Percentiles rank a stretch among this genome's conserved stretches.
phyloP scores from a whole-genome alignment of 192 early-diverging fungal genomes.

The Rhizophagus clarus region DNA sequence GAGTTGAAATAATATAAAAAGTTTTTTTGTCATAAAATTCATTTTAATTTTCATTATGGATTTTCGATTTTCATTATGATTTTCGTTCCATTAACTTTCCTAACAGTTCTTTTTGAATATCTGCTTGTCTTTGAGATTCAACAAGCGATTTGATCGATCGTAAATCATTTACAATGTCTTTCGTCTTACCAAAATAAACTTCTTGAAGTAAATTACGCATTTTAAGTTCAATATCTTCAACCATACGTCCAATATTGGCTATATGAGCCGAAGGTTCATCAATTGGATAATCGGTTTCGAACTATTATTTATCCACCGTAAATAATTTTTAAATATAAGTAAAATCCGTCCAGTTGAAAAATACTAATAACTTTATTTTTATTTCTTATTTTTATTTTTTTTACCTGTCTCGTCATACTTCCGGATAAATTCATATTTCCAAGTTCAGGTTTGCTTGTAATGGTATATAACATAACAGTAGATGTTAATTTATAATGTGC shows the following conservation, averaged over 20 bases:
- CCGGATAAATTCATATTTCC: constrained; percentile 87
- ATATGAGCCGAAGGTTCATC: constrained; percentile 82
- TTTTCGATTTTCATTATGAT: background rate
- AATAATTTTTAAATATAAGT: background rate
- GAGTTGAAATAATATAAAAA: too few relatives aligned
- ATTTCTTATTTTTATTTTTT: background rate
- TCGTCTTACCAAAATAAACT: constrained; percentile 98
- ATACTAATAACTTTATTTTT: background rate
- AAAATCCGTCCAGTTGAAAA: background rate
- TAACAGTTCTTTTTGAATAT: constrained; percentile 79
- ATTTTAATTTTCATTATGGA: background rate
- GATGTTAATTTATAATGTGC: constrained; percentile 97
- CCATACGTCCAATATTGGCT: constrained; percentile 92
- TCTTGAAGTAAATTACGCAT: constrained; percentile 93
- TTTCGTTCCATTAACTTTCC: constrained; percentile 65
- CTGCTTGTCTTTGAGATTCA: constrained; percentile 75
- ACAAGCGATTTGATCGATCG: constrained; percentile 74
- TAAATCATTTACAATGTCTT: constrained; percentile 94
- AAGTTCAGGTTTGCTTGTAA: constrained; percentile 65
- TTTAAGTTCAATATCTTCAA: constrained; percentile 98
- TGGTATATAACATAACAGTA: constrained; percentile 93
- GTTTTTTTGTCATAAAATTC: too few relatives aligned
- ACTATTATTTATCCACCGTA: constrained; percentile 44
- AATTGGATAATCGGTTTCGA: constrained; percentile 79
- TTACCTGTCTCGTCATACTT: constrained; percentile 89